Percentiles rank a stretch among this genome's conserved stretches.
Evolutionary conservation across 2,329 filamentous ascomycete genomes (phyloP).

Genomic region (Paracorniculantispora psalliotae): DNA sequence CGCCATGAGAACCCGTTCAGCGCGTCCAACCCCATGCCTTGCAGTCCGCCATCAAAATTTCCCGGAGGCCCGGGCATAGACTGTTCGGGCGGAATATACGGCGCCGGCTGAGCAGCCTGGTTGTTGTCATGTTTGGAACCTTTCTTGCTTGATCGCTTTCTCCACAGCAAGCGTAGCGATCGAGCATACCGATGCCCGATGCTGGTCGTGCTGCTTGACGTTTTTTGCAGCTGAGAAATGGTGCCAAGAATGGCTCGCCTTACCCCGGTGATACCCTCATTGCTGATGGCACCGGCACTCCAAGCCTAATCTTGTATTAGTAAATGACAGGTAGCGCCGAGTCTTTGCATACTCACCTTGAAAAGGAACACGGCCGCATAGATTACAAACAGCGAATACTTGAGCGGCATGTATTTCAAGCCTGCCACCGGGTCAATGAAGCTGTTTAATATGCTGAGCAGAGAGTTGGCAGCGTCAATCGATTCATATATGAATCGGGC

Average conservation of each 20-base stretch:
- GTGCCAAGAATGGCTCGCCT: constrained; percentile 54
- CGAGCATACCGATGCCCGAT: constrained; percentile 58
- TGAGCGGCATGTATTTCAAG: constrained; percentile 58
- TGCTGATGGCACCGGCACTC: constrained; percentile 54
- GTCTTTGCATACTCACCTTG: constrained; percentile 40
- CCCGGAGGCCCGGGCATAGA: not conserved
- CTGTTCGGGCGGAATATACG: constrained; percentile 25
- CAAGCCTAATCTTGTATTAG: constrained; percentile 35
- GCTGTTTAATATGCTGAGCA: constrained; percentile 55
- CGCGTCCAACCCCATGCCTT: constrained; percentile 36
- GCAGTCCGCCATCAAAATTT: constrained; percentile 17
- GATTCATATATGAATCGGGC: constrained; percentile 63
- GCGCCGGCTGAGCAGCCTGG: constrained; percentile 20
- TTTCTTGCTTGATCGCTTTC: constrained; percentile 26
- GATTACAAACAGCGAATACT: constrained; percentile 58
- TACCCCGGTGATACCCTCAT: constrained; percentile 49
- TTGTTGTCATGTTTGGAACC: constrained; percentile 14
- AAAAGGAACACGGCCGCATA: constrained; percentile 62
- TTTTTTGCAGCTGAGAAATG: constrained; percentile 54
- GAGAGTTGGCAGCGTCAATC: constrained; percentile 58
- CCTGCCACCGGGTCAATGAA: constrained; percentile 54
- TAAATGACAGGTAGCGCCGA: not conserved
- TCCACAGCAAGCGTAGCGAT: constrained; percentile 56
- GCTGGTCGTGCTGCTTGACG: constrained; percentile 53
- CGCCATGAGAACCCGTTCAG: constrained; percentile 58